phyloP scores from a whole-genome alignment of 2,329 filamentous ascomycete genomes.

The Calonectria pteridis region DNA sequence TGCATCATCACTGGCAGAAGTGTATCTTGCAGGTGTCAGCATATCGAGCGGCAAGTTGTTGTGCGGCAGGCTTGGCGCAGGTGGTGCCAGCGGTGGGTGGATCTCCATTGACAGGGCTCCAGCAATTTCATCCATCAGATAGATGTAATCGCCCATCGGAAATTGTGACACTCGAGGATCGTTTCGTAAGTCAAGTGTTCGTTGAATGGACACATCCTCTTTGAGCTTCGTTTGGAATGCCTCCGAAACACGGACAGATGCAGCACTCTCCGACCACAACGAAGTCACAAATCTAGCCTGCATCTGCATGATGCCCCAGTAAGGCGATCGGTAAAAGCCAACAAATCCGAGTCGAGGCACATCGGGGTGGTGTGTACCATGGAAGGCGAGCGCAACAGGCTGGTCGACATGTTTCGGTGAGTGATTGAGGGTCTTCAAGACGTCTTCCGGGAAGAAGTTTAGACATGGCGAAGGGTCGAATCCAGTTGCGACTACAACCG shows the following conservation, averaged over 20 bases:
- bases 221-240: conserved; percentile 56
- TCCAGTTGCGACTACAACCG: conserved; percentile 81
- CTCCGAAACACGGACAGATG: conserved; percentile 36
- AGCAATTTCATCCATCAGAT: conserved; percentile 79
- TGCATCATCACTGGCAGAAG: conserved; percentile 52
- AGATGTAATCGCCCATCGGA: conserved; percentile 86
- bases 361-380: conserved; percentile 71
- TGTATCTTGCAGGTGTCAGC: conserved; percentile 68
- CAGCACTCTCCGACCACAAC: conserved; percentile 63
- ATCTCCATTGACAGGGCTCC: conserved; percentile 67
- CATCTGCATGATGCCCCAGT: conserved; percentile 91
- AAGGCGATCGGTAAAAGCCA: conserved; percentile 86
- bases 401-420: conserved; percentile 66
- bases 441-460: conserved; percentile 69
- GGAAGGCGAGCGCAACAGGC: conserved; percentile 76
- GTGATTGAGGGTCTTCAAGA: conserved; percentile 70
- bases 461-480: conserved; percentile 76
- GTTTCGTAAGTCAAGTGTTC: conserved; percentile 63
- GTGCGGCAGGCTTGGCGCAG: conserved; percentile 51
- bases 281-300: conserved; percentile 78
- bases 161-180: conserved; percentile 74
- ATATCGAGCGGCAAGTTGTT: conserved; percentile 63
- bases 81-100: conserved; percentile 43
- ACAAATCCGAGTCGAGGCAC: conserved; percentile 80
- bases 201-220: conserved; percentile 58